Conservation (phyloP, 1,284 basidiomycete species). For the Lentinula novae-zelandiae region DNA sequence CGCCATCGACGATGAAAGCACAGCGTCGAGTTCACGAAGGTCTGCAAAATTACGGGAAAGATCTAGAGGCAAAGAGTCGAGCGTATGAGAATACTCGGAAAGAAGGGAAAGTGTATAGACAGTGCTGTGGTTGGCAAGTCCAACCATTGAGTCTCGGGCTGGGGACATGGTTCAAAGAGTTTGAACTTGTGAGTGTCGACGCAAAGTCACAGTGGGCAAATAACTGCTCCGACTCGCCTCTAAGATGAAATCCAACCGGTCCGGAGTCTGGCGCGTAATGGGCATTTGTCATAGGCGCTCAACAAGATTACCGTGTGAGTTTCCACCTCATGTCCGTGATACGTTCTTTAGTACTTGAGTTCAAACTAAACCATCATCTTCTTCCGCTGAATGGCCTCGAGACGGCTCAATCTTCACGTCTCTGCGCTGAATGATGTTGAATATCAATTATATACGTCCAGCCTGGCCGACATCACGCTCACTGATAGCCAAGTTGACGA, state of each 20-base stretch:
- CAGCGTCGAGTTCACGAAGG: constrained; percentile 96
- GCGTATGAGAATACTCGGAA: constrained; percentile 84
- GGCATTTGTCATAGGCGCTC: not conserved
- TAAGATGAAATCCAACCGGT: not conserved
- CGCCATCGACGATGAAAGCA: constrained; percentile 84
- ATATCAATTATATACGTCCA: constrained; percentile 60
- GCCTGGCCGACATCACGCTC: constrained; percentile 52
- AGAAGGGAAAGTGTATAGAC: constrained; percentile 66
- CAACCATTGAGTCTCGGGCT: not conserved
- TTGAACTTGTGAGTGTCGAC: not conserved
- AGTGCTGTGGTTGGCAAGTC: constrained; percentile 29
- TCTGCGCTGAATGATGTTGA: constrained; percentile 73
- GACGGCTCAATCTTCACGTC: constrained; percentile 61
- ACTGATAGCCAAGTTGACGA: constrained; percentile 23
- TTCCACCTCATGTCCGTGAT: not conserved
- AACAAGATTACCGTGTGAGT: not conserved
- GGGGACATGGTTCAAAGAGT: not conserved
- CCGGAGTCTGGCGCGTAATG: not conserved
- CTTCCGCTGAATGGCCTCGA: constrained; percentile 26
- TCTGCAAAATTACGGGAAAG: constrained; percentile 94
- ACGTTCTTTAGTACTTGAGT: not conserved
- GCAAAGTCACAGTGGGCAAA: not conserved
- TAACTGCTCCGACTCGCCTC: too few relatives aligned
- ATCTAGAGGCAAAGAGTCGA: constrained; percentile 92
- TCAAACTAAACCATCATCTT: not conserved